Percentiles rank a stretch among this genome's conserved stretches.
phyloP scores from a whole-genome alignment of 345 rosid species.

The thale cress (Arabidopsis thaliana) region DNA sequence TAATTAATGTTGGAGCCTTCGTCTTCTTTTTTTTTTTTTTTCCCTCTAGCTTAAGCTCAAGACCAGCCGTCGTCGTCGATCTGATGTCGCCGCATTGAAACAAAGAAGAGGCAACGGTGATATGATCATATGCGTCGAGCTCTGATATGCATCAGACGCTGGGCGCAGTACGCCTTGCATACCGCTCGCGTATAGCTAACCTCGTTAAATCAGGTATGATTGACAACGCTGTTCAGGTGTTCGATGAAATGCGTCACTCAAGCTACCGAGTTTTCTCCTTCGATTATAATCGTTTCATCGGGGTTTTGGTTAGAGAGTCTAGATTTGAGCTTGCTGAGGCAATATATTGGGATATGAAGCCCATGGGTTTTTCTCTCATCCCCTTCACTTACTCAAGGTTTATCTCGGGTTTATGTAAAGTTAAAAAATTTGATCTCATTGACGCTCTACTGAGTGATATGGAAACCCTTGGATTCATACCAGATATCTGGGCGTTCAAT shows the following conservation, averaged over 20 bases:
- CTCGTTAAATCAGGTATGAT: slow-evolving; percentile 75
- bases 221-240: slow-evolving; percentile 79
- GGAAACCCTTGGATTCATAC: slow-evolving; percentile 67
- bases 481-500: slow-evolving; percentile 87
- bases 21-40: slow-evolving; percentile 16
- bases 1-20: slow-evolving; percentile 25
- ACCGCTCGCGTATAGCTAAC: slow-evolving; percentile 68
- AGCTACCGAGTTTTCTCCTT: slow-evolving; percentile 72
- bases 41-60: slow-evolving; percentile 32
- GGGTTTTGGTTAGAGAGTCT: slow-evolving; percentile 63
- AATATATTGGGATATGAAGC: slow-evolving; percentile 62
- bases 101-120: slow-evolving; percentile 36
- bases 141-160: slow-evolving; percentile 81
- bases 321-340: slow-evolving; percentile 78
- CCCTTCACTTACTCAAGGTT: slow-evolving; percentile 91
- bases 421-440: slow-evolving; percentile 61
- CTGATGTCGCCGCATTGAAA: slow-evolving; percentile 42
- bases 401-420: slow-evolving; percentile 80
- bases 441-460: slow-evolving; percentile 66
- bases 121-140: slow-evolving; percentile 49
- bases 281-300: slow-evolving; percentile 88
- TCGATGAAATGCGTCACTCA: slow-evolving; percentile 89
- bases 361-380: slow-evolving; percentile 76
- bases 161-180: slow-evolving; percentile 86
- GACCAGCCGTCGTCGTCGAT: slow-evolving; percentile 46